phyloP scores from a whole-genome alignment of 495 filamentous ascomycete genomes.

The Niebla homalea region DNA sequence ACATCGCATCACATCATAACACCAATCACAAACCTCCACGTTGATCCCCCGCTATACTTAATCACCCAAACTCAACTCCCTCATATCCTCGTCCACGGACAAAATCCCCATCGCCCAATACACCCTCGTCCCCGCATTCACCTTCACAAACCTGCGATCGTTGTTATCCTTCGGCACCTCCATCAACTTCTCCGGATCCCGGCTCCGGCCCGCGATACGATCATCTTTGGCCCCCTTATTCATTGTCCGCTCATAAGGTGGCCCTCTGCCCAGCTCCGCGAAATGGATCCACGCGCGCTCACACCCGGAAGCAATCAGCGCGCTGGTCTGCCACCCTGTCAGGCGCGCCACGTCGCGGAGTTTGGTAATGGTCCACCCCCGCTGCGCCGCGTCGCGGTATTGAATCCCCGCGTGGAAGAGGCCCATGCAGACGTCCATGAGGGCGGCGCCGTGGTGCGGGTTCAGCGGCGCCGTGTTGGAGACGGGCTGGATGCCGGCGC shows the following conservation, averaged over 20 bases:
- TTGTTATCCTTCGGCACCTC: constrained; percentile 21
- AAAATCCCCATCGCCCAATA: constrained; percentile 49
- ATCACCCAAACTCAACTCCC: constrained; percentile 24
- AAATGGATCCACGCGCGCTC: constrained; percentile 70
- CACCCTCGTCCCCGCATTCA: constrained; percentile 27
- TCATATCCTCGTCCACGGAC: constrained; percentile 43
- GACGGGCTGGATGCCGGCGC: constrained; percentile 61
- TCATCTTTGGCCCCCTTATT: constrained; percentile 21
- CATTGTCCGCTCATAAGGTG: constrained; percentile 46
- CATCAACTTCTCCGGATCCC: constrained; percentile 14
- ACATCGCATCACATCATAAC: background rate
- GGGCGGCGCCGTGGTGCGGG: constrained; percentile 64
- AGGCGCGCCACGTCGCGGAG: constrained; percentile 62
- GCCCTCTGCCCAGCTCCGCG: constrained; percentile 57
- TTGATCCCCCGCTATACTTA: background rate
- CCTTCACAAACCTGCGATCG: constrained; percentile 39
- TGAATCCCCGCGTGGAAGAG: constrained; percentile 81
- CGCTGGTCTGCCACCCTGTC: constrained; percentile 76
- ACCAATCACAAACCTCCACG: background rate
- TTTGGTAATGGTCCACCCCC: constrained; percentile 60
- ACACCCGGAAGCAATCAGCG: constrained; percentile 68
- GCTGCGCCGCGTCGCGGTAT: constrained; percentile 57
- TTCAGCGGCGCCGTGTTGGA: constrained; percentile 47
- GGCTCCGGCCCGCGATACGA: constrained; percentile 14
- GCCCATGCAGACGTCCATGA: constrained; percentile 66